Conservation (phyloP, 225 moss, liverwort and hornwort genomes). For the Rhytidiadelphus loreus region DNA sequence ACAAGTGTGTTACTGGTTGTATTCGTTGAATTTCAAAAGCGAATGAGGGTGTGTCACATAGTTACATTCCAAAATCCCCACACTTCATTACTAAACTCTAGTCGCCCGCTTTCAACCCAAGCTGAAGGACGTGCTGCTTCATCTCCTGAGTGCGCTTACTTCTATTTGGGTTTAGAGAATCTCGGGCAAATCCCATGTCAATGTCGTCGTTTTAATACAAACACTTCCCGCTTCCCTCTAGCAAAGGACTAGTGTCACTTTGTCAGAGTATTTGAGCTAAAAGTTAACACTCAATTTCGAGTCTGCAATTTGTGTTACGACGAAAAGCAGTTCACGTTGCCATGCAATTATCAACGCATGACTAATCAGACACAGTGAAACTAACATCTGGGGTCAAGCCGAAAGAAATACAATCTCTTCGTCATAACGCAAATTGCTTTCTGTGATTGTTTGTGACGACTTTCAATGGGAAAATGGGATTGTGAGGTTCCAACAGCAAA, state of each 20-base stretch:
- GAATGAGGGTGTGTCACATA: no score
- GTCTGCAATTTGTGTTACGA: not conserved
- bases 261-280: no score
- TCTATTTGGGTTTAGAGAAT: not conserved
- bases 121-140: not conserved
- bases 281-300: not conserved
- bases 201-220: not conserved
- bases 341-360: no score
- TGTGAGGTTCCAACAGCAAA: not conserved
- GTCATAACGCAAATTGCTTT: no score
- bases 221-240: not conserved
- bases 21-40: not conserved
- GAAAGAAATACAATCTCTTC: no score
- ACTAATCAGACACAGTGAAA: no score
- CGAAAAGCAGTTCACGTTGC: not conserved
- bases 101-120: not conserved
- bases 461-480: not conserved
- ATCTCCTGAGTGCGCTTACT: not conserved
- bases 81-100: not conserved
- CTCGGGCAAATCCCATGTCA: not conserved
- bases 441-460: not conserved
- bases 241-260: no score
- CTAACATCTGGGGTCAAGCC: no score
- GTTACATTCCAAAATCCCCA: not conserved
- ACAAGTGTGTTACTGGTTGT: not conserved